Conservation (phyloP, 2,329 filamentous ascomycete species). For the Cordyceps cateniannulata region DNA sequence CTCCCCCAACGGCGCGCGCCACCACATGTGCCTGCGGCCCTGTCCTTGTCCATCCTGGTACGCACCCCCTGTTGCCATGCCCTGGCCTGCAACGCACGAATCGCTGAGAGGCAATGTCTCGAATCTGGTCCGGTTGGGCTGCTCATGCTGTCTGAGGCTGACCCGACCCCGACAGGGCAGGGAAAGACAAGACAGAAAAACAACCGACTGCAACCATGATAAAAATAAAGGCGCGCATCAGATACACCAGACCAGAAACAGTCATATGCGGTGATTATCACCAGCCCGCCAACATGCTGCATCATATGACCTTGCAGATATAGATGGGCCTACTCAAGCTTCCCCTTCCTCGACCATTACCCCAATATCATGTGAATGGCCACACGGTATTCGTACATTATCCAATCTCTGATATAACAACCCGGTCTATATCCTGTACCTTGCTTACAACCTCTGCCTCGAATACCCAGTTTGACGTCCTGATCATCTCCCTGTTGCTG, state of each 20-base stretch:
- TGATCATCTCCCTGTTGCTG: background rate
- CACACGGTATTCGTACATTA: background rate
- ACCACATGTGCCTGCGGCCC: constrained; percentile 7
- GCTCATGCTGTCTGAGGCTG: background rate
- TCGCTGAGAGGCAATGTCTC: constrained; percentile 2
- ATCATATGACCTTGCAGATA: background rate
- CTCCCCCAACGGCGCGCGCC: constrained; percentile 7
- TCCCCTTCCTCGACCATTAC: background rate
- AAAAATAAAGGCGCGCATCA: background rate
- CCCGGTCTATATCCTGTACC: background rate
- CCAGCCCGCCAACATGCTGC: background rate
- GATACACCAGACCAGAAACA: background rate
- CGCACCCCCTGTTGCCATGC: background rate
- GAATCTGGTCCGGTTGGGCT: constrained; percentile 1
- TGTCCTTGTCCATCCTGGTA: background rate
- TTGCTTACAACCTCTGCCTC: background rate
- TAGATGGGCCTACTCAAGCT: background rate
- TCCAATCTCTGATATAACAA: background rate
- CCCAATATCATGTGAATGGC: background rate
- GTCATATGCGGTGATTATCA: background rate
- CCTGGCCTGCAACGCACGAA: background rate
- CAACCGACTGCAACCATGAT: background rate
- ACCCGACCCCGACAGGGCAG: background rate
- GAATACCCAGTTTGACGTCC: background rate
- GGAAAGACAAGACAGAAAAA: background rate